Evolutionary conservation across 2,329 filamentous ascomycete genomes (phyloP), one percentile per base, ranked within the genome.

Genomic region (Hymenoscyphus occultus): DNA sequence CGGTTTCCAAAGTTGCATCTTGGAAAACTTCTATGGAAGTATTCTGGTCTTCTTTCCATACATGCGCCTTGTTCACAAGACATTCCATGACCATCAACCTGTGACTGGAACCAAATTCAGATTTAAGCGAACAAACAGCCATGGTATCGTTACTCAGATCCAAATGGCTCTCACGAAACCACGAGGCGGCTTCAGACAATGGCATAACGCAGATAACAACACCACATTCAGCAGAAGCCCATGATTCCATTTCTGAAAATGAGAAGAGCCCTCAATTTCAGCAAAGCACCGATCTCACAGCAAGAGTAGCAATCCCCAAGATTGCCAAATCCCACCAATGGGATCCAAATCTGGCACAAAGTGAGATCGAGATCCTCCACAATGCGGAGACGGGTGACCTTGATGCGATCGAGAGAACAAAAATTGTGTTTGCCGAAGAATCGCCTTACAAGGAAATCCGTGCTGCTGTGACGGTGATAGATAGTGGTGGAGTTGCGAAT

Each of bases 401-500:
- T 2, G 75, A 77, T 56, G 74, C 75, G 22, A 75, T 77, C 56
- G 73, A 76, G 56, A 75, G 74, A 40, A 70, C 78, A 6, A 75
- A 75, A 32, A 75, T 77, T n/a, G 76, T 73, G 3, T 78, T 80
- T 40, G 75, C 78, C 39, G 83, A 86, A 65, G 79, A 87, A 73
- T 90, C 87, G 2, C 87, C 87, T 0, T 90, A 90, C 71, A 83
- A 86, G 35, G 87, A 90, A 75, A 68, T 72, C 22, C 63, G 65
- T 31, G 86, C 86, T 40, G 86, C 86, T 2, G 86, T 89, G 1
- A 80, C 80, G 60, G 88, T 88, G 72, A 85, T 83, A 67, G 87
- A 90, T 72, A 83, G 88, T 69, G 83, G 86, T 48, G 74, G 88
- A 39, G 86, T 86, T 0, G 88, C 86, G 77, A 89, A 87, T 74